Evolutionary conservation across 495 filamentous ascomycete species (phyloP).

Genomic region (Stereocaulon alpinum): DNA sequence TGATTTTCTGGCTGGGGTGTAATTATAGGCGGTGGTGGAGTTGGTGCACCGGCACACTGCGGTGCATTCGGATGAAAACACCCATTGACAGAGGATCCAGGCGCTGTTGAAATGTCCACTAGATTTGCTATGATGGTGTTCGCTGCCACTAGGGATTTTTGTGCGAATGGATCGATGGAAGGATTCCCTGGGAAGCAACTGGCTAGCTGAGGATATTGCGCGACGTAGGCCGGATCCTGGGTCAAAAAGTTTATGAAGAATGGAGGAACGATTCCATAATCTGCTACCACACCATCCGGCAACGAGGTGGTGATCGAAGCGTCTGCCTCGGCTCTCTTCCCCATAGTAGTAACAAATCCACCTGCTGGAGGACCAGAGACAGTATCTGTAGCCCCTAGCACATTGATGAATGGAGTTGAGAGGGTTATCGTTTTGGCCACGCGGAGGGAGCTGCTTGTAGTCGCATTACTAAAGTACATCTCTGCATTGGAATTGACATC

Average conservation of each 20-base stretch:
- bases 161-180: conserved; percentile 11
- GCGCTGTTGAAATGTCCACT: too few species aligned
- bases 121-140: not conserved
- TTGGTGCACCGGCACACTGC: not conserved
- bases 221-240: conserved; percentile 7
- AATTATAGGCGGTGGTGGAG: not conserved
- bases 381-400: not conserved
- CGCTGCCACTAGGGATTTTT: not conserved
- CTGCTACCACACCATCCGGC: not conserved
- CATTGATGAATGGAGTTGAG: conserved; percentile 8
- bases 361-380: not conserved
- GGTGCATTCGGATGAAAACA: not conserved
- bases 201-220: conserved; percentile 8
- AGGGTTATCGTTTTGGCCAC: conserved; percentile 3
- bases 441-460: not conserved
- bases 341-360: not conserved
- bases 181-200: conserved; percentile 12
- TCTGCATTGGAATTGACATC: conserved; percentile 14
- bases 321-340: not conserved
- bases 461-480: conserved; percentile 9
- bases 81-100: not conserved
- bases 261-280: conserved; percentile 14
- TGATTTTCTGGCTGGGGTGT: not conserved
- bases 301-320: not conserved
- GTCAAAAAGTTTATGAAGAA: conserved; percentile 15